Conservation (phyloP, 768 basidiomycete species). For the Stropharia rugosoannulata region DNA sequence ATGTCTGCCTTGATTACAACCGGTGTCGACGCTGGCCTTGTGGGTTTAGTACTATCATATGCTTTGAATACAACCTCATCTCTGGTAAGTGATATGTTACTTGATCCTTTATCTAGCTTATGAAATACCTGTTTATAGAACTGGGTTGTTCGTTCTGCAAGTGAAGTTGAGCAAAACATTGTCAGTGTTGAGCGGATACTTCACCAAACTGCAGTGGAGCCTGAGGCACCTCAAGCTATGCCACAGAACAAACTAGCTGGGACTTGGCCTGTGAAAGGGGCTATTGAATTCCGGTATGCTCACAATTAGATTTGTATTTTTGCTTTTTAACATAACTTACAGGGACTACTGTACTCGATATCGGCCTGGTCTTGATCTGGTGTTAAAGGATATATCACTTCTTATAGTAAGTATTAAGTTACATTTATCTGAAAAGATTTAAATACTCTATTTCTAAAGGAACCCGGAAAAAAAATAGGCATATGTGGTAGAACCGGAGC, state of each 20-base stretch:
- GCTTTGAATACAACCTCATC: slow-evolving; percentile 83
- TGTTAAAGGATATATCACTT: slow-evolving; percentile 75
- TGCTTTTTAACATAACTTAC: slow-evolving; percentile 1
- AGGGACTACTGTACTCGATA: slow-evolving; percentile 79
- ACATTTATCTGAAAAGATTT: background rate
- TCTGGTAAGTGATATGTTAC: slow-evolving; percentile 45
- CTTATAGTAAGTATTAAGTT: slow-evolving; percentile 49
- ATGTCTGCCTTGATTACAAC: slow-evolving; percentile 70
- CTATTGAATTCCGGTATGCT: slow-evolving; percentile 71
- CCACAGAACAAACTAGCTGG: slow-evolving; percentile 51
- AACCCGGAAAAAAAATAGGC: slow-evolving; percentile 85
- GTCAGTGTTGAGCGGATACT: slow-evolving; percentile 88
- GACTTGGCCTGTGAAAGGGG: slow-evolving; percentile 74
- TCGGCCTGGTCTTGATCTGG: slow-evolving; percentile 75
- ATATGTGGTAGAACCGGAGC: slow-evolving; percentile 83
- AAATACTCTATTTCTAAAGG: slow-evolving; percentile 31
- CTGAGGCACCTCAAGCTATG: slow-evolving; percentile 76
- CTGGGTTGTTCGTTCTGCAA: slow-evolving; percentile 80
- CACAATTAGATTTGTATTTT: background rate
- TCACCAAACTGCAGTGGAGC: slow-evolving; percentile 71
- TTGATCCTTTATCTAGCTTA: background rate
- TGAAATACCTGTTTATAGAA: slow-evolving; percentile 42
- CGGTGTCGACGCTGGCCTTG: slow-evolving; percentile 83
- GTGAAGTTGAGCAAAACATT: slow-evolving; percentile 89
- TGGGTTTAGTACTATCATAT: slow-evolving; percentile 85